Conservation (phyloP, 225 moss, liverwort and hornwort species). For the Pseudisothecium myosuroides region DNA sequence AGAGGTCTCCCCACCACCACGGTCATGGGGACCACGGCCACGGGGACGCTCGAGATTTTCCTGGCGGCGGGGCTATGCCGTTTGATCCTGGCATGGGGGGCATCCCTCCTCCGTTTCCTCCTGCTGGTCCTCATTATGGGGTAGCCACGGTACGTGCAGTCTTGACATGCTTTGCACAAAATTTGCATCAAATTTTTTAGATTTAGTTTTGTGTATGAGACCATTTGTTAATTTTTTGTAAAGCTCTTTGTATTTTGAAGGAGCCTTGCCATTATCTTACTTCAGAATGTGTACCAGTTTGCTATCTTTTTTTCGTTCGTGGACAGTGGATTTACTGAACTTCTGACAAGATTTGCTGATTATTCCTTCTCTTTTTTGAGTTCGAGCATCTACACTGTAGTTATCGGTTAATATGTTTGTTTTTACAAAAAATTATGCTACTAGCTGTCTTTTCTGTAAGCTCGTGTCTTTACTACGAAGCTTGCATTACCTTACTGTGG, state of each 20-base stretch:
- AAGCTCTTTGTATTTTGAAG: not conserved
- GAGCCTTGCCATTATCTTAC: not conserved
- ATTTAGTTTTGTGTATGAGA: not conserved
- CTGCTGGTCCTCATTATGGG: conserved; percentile 5
- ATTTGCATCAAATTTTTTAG: too few relatives aligned
- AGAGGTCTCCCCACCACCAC: conserved; percentile 1
- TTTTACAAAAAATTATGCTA: not conserved
- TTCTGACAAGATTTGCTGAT: not conserved
- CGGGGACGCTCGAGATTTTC: not conserved
- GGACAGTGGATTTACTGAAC: not conserved
- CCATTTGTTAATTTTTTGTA: not conserved
- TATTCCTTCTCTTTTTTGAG: not conserved
- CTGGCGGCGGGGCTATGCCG: not conserved
- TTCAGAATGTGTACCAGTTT: not conserved
- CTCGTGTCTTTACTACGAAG: not conserved
- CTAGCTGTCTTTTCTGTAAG: not conserved
- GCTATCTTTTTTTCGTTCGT: not conserved
- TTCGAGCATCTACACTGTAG: not conserved
- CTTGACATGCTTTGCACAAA: not conserved
- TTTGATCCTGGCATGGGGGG: conserved; percentile 11
- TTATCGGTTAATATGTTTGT: not conserved
- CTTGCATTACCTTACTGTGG: not conserved
- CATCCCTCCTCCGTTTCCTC: conserved; percentile 5
- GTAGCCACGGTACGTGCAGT: not conserved
- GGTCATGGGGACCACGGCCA: not conserved